A percentile compares a stretch with the other conserved stretches of the same genome.
phyloP scores from a whole-genome alignment of 2,329 filamentous ascomycete genomes.

The Xylaria multiplex region DNA sequence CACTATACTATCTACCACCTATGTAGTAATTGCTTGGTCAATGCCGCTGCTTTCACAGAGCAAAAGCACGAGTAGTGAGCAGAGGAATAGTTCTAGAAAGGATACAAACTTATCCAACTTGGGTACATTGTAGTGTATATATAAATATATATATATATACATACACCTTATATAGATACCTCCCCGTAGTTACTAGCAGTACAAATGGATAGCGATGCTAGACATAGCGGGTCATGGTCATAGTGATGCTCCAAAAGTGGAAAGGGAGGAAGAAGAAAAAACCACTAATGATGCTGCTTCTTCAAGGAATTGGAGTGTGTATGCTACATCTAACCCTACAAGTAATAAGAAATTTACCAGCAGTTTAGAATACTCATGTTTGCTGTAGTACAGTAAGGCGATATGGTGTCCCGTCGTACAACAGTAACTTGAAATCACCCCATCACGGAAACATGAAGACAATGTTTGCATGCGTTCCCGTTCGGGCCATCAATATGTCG shows the following conservation, averaged over 20 bases:
- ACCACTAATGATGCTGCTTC: not conserved
- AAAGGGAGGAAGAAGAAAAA: not conserved
- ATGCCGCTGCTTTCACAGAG: not conserved
- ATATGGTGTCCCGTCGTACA: conserved; percentile 1
- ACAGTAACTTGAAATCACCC: conserved; percentile 18
- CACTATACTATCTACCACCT: too few species aligned
- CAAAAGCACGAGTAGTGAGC: not conserved
- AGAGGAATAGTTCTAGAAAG: not conserved
- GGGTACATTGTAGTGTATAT: too few species aligned
- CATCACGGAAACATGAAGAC: conserved; percentile 24
- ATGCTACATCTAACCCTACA: not conserved
- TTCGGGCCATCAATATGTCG: conserved; percentile 7
- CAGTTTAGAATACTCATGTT: not conserved
- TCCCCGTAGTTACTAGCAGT: too few species aligned
- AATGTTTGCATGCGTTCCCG: not conserved
- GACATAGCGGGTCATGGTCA: too few species aligned
- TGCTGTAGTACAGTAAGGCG: conserved; percentile 18
- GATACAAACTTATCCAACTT: not conserved
- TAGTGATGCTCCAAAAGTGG: too few species aligned
- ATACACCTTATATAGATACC: too few species aligned
- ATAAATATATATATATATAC: too few species aligned
- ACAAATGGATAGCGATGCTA: too few species aligned
- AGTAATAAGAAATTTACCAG: not conserved
- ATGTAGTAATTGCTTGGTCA: not conserved
- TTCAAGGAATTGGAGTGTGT: not conserved